These are phyloP conservation scores for Linum lewisii DNA, from an alignment of 345 rosid genomes.

Conservation along the genomic window DNA sequence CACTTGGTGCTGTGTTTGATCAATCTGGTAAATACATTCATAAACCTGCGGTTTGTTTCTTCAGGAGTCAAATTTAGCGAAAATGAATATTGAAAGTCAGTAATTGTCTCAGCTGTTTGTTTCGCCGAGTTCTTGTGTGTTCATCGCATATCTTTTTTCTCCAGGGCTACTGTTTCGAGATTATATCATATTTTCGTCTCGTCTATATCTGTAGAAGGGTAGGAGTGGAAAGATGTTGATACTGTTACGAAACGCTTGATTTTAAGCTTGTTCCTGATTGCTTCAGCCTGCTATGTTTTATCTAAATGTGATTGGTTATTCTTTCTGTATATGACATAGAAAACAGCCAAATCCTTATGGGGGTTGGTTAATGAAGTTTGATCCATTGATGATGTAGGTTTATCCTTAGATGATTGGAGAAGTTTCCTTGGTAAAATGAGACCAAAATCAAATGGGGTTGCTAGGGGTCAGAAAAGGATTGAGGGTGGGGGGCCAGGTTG, in stretches of 20 bases:
- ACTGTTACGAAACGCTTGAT: background rate
- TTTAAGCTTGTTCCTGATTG: background rate
- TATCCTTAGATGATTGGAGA: conserved; percentile 36
- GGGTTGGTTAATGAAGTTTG: conserved; percentile 11
- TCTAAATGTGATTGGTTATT: too few species aligned
- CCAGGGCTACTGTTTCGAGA: too few species aligned
- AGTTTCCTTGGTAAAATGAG: conserved; percentile 44
- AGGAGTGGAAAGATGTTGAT: background rate
- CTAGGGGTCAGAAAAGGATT: conserved; percentile 40
- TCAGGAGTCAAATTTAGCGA: background rate
- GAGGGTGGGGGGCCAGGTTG: conserved; percentile 74
- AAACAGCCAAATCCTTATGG: background rate
- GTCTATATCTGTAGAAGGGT: background rate
- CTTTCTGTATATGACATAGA: background rate
- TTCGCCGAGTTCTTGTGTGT: background rate
- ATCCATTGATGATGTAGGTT: conserved; percentile 32
- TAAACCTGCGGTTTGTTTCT: background rate
- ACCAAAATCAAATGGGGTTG: conserved; percentile 32
- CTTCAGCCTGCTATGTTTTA: background rate
- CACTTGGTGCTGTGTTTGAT: background rate
- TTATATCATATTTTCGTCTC: too few species aligned
- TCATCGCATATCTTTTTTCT: background rate
- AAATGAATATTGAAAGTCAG: background rate
- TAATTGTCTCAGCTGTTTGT: too few species aligned
- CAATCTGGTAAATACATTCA: background rate